Evolutionary conservation across 768 basidiomycete genomes (phyloP).

Genomic region (Leucosporidium yakuticum): DNA sequence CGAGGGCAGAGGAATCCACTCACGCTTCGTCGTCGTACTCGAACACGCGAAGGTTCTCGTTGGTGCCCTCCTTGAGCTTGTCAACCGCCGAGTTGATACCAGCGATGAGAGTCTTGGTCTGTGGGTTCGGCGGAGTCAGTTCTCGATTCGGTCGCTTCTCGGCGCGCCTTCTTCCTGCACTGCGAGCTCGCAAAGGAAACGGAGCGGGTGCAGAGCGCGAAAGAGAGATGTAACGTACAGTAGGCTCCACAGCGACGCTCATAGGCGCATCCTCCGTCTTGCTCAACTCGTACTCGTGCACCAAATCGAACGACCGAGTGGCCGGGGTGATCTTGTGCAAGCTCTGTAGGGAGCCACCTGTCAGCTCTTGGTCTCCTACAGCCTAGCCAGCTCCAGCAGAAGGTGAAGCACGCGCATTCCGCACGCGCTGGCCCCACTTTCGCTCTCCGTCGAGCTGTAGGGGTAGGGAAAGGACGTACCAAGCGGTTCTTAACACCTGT

Average conservation of each 20-base stretch:
- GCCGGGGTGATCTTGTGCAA: slow-evolving; percentile 57
- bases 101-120: slow-evolving; percentile 58
- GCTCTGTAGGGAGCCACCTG: slow-evolving; percentile 48
- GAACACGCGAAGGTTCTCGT: slow-evolving; percentile 77
- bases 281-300: slow-evolving; percentile 68
- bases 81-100: slow-evolving; percentile 77
- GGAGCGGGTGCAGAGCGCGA: too few relatives aligned
- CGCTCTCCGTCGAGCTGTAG: too few relatives aligned
- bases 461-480: slow-evolving; percentile 51
- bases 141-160: neutral
- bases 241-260: slow-evolving; percentile 69
- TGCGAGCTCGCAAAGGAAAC: too few relatives aligned
- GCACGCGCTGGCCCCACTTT: neutral
- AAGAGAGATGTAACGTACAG: too few relatives aligned
- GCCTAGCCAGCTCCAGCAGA: neutral
- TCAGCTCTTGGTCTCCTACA: neutral
- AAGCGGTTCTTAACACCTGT: slow-evolving; percentile 93
- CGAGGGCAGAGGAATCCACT: slow-evolving; percentile 33
- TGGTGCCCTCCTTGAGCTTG: slow-evolving; percentile 58
- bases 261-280: slow-evolving; percentile 89
- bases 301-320: slow-evolving; percentile 53
- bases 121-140: neutral
- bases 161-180: too few relatives aligned
- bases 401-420: neutral
- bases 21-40: slow-evolving; percentile 54